Conservation (phyloP, 306 rosid genomes). For the Cicer pinnatifidum region DNA sequence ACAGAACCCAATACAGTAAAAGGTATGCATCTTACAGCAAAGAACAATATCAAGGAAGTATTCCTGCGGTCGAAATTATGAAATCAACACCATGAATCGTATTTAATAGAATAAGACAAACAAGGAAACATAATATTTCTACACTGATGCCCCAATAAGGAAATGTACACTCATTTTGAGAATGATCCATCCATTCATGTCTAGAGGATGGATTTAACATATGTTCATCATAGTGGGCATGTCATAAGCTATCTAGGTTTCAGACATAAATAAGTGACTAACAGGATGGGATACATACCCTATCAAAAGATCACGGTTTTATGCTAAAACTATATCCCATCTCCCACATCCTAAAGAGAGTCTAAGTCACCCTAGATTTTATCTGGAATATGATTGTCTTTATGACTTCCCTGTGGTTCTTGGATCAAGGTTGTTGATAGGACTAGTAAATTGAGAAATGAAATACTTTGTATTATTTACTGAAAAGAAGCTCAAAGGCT, state of each 20-base stretch:
- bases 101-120: conserved; percentile 6
- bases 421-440: neutral
- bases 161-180: conserved; percentile 2
- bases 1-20: conserved; percentile 15
- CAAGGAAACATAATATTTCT: neutral
- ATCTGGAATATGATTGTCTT: conserved; percentile 17
- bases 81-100: conserved; percentile 27
- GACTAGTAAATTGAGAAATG: too few relatives aligned
- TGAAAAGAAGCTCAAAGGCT: too few relatives aligned
- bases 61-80: conserved; percentile 9
- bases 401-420: conserved; percentile 18
- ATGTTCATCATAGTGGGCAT: conserved; percentile 10
- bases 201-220: conserved; percentile 21
- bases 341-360: conserved; percentile 7
- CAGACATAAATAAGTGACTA: conserved; percentile 22
- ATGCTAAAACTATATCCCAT: conserved; percentile 27
- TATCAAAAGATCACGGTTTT: conserved; percentile 22
- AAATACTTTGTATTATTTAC: too few relatives aligned
- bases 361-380: conserved; percentile 15
- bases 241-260: conserved; percentile 21
- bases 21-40: conserved; percentile 32
- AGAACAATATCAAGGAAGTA: conserved; percentile 34
- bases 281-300: conserved; percentile 11
- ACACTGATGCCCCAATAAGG: neutral
- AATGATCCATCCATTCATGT: conserved; percentile 3